phyloP scores from a whole-genome alignment of 1,284 basidiomycete genomes.

The Thecaphora thlaspeos region DNA sequence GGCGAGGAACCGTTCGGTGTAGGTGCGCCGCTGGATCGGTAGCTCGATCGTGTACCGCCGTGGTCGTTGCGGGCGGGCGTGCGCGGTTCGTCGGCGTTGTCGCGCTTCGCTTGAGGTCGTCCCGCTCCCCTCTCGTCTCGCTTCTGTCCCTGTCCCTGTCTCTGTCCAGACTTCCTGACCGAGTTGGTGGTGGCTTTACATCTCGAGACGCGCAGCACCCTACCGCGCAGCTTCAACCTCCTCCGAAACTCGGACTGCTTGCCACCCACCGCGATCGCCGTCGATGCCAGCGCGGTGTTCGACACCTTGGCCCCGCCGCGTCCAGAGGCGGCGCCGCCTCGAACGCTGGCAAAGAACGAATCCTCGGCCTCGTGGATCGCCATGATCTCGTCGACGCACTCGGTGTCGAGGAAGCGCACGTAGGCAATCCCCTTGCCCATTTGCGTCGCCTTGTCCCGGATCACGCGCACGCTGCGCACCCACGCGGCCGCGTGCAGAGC shows the following conservation, averaged over 20 bases:
- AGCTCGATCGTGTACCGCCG: no score
- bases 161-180: not conserved
- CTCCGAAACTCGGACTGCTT: conserved; percentile 43
- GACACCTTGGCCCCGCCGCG: conserved; percentile 1
- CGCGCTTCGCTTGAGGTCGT: not conserved
- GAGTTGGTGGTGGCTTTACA: conserved; percentile 42
- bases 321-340: conserved; percentile 20
- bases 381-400: conserved; percentile 50
- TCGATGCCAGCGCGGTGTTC: conserved; percentile 21
- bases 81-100: conserved; percentile 10
- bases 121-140: not conserved
- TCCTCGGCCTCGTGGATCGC: conserved; percentile 51
- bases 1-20: conserved; percentile 54
- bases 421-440: conserved; percentile 98
- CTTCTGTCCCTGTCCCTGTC: not conserved
- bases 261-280: conserved; percentile 30
- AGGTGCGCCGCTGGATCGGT: conserved; percentile 44
- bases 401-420: conserved; percentile 77
- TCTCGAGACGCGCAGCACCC: conserved; percentile 46
- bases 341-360: conserved; percentile 35
- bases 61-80: conserved; percentile 22
- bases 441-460: conserved; percentile 88
- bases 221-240: conserved; percentile 47
- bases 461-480: conserved; percentile 81
- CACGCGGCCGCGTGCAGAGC: conserved; percentile 59